phyloP scores from a whole-genome alignment of 23 red algal genomes.

The Cyanidium caldarium region DNA sequence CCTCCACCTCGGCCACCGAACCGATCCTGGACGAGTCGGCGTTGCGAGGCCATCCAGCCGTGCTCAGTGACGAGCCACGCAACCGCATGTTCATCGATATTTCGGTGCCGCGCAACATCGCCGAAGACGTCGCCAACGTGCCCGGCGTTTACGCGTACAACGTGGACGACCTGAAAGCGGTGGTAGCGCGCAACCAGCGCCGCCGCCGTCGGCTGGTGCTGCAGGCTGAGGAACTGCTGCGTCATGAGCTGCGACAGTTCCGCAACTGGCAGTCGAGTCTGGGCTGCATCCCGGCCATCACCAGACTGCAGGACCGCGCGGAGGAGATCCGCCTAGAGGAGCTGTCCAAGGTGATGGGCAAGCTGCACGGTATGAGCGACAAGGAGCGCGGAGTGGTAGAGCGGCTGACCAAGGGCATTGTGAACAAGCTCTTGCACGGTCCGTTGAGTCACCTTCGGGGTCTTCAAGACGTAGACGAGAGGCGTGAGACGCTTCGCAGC shows the following conservation, averaged over 20 bases:
- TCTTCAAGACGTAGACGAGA: constrained; percentile 77
- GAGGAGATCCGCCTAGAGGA: constrained; percentile 85
- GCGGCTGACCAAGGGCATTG: constrained; percentile 73
- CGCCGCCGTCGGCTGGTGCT: constrained; percentile 50
- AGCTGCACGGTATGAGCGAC: constrained; percentile 37
- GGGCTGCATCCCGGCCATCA: constrained; percentile 79
- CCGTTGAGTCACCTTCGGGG: constrained; percentile 81
- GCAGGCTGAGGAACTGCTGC: constrained; percentile 70
- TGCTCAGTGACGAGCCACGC: too few species aligned
- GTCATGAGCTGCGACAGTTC: constrained; percentile 57
- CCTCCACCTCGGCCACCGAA: constrained; percentile 49
- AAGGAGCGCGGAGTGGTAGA: constrained; percentile 79
- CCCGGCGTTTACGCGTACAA: constrained; percentile 53
- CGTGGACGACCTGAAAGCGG: constrained; percentile 97
- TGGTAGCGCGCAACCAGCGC: constrained; percentile 86
- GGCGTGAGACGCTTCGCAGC: constrained; percentile 50
- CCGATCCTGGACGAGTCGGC: constrained; percentile 38
- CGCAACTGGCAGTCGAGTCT: constrained; percentile 86
- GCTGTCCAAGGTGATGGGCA: constrained; percentile 57
- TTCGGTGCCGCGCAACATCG: constrained; percentile 85
- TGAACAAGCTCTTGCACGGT: constrained; percentile 90
- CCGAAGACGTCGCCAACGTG: constrained; percentile 38
- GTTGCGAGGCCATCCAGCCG: too few species aligned
- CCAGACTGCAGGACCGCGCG: constrained; percentile 74
- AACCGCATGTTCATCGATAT: constrained; percentile 71